phyloP scores from a whole-genome alignment of 1,139 yeast species.

The Blastobotrys illinoisensis region DNA sequence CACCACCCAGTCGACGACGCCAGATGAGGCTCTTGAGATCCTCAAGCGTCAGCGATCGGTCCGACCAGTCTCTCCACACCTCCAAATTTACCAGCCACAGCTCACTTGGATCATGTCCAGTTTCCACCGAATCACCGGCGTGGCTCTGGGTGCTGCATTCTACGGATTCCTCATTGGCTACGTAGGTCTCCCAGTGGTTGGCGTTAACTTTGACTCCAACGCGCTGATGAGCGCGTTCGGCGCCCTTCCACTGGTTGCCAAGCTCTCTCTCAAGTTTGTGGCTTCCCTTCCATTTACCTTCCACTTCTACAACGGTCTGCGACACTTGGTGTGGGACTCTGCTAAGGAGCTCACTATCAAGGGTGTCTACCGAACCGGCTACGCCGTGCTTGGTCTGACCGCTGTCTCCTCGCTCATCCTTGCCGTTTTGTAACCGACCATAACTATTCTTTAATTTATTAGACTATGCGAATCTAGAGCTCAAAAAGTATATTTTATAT shows the following conservation, averaged over 20 bases:
- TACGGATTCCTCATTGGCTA: slow-evolving; percentile 72
- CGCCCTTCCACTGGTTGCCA: slow-evolving; percentile 54
- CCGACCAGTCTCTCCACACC: slow-evolving; percentile 91
- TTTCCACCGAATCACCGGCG: slow-evolving; percentile 85
- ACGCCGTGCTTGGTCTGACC: slow-evolving; percentile 68
- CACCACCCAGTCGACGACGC: slow-evolving; percentile 55
- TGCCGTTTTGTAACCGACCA: not conserved
- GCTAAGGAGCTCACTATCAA: slow-evolving; percentile 71
- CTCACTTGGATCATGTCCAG: slow-evolving; percentile 76
- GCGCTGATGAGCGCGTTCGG: slow-evolving; percentile 45
- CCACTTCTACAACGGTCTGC: slow-evolving; percentile 80
- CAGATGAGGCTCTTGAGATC: slow-evolving; percentile 60
- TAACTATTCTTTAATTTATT: not conserved
- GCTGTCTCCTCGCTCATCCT: slow-evolving; percentile 54
- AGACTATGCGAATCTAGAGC: not conserved
- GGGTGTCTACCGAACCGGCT: slow-evolving; percentile 92
- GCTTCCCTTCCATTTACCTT: slow-evolving; percentile 80
- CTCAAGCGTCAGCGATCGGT: slow-evolving; percentile 75
- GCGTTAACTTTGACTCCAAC: slow-evolving; percentile 54
- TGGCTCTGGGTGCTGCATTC: slow-evolving; percentile 64
- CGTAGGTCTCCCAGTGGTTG: slow-evolving; percentile 64
- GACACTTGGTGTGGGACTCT: slow-evolving; percentile 91
- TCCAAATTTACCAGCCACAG: slow-evolving; percentile 85
- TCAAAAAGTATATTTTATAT: too few relatives aligned
- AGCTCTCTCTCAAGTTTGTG: slow-evolving; percentile 59